Evolutionary conservation across 208 protist species (phyloP), one percentile per base, ranked within the genome.

Genomic region (Trypanosoma mega): DNA sequence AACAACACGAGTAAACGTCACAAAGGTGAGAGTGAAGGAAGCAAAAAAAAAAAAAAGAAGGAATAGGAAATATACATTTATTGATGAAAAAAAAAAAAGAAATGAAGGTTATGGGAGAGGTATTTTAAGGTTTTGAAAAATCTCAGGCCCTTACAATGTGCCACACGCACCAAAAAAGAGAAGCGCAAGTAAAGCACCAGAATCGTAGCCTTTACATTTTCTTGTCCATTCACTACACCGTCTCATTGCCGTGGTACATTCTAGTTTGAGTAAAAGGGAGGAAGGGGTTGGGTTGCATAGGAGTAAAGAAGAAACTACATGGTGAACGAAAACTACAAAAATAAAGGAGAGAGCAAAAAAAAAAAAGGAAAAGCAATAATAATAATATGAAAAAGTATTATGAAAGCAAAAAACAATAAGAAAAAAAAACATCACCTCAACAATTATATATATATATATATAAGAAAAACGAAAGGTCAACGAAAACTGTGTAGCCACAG

Each of bases 101-200:
- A n/a, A n/a, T n/a, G n/a, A n/a, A n/a, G n/a, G n/a, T n/a, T n/a
- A n/a, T 49, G 8, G 11, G 24, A 33, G 21, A 31, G 3, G 12
- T 3, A 14, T 2, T 26, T 14, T 41, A 27, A 31, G 41, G 5
- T n/a, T 29, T 9, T 18, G 16, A 16, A n/a, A 21, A 37, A 53
- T 72, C 65, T 72, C 56, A 65, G 65, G 24, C 51, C 31, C 29
- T 31, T 23, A 64, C 57, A 72, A 72, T 72, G 65, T 72, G 65
- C 50, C 29, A 64, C 20, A 50, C 65, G 51, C 31, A 72, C 30
- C 11, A 29, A 43, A 46, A 47, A n/a, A n/a, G 1, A 54, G 6
- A 39, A 39, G 36, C 65, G 56, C 50, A 60, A 72, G 18, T 36
- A 64, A 60, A 46, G 39, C 65, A 64, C 65, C 65, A 72, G 65